Base-by-base conservation (phyloP, 176 grass and related monocot genomes). In the Triticum monococcum region DNA sequence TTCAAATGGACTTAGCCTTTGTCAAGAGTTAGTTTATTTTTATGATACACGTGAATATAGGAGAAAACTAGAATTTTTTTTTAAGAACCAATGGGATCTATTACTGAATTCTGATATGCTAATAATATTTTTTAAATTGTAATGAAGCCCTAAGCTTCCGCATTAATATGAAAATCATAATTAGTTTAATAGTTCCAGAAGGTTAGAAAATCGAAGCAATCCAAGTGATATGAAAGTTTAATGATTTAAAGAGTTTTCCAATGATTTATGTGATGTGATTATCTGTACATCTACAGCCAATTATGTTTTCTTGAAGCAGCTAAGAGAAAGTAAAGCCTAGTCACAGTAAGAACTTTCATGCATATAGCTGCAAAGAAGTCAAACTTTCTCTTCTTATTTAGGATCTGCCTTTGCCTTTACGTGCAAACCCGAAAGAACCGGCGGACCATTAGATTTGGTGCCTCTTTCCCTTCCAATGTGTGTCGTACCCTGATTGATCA, bases 401-500 rank as follows among this genome's bases (percentile, higher is more conserved):
- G 12, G 59, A 68, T 38, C 72, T 65, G 7, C 37, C 38, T 46
- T 66, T 65, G 7, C 37, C 38, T 46, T 66, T 28, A 22, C 63
- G 14, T 24, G 48, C 17, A 37, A 80, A 31, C 22, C 26, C 45
- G 26, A 79, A 89, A 85, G 33, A 76, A 75, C 65, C 32, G 41
- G 23, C 37, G 60, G 6, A 17, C 7, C 38, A 83, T 12, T 26
- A 50, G 72, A 60, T 84, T 83, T 61, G 78, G 36, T 86, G 43
- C 30, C 28, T 41, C 52, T 52, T 35, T 86, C 65, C 65, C 12
- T 86, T 84, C n/a, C 23, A 62, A 40, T 22, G 28, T 1, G 12
- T 85, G 85, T 78, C 30, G 28, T 72, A 35, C 77, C 65, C 40
- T 77, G 76, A 81, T 72, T 64, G 81, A 77, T 87, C 22, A 65